Conservation (phyloP, 2,329 filamentous ascomycete species). For the Tolypocladium endophyticum region DNA sequence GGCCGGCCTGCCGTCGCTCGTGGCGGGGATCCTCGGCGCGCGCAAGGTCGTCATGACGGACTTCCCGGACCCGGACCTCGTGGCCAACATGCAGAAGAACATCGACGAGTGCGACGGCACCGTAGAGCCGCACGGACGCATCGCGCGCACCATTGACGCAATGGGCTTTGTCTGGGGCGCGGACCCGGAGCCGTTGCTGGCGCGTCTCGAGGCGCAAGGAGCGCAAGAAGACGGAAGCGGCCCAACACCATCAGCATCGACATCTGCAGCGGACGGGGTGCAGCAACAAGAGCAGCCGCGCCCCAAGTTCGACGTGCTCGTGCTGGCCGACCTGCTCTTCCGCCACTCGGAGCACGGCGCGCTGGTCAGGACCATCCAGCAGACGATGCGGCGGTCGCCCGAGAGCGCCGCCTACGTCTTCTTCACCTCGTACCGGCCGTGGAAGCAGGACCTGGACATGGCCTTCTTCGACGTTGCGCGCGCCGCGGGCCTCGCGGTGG, state of each 20-base stretch:
- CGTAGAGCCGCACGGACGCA: slow-evolving; percentile 16
- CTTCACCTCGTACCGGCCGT: slow-evolving; percentile 89
- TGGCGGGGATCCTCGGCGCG: slow-evolving; percentile 65
- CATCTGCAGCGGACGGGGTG: not conserved
- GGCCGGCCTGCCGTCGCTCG: slow-evolving; percentile 72
- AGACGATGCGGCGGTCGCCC: slow-evolving; percentile 47
- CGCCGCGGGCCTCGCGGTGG: slow-evolving; percentile 61
- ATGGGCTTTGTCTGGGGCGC: slow-evolving; percentile 80
- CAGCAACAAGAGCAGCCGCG: slow-evolving; percentile 16
- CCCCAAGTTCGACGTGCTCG: slow-evolving; percentile 60
- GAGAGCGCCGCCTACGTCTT: slow-evolving; percentile 69
- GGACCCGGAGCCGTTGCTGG: slow-evolving; percentile 46
- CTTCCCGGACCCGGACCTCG: slow-evolving; percentile 76
- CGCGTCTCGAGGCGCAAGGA: slow-evolving; percentile 34
- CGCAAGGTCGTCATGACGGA: slow-evolving; percentile 69
- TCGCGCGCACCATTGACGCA: slow-evolving; percentile 35
- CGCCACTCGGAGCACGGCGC: slow-evolving; percentile 80
- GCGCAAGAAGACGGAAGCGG: not conserved
- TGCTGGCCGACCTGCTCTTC: slow-evolving; percentile 84
- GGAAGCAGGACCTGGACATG: slow-evolving; percentile 76
- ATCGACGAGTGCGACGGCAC: slow-evolving; percentile 44
- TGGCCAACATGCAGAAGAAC: slow-evolving; percentile 70
- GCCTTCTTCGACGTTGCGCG: slow-evolving; percentile 73
- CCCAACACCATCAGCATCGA: not conserved
- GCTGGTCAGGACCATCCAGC: slow-evolving; percentile 59